phyloP scores from a whole-genome alignment of 768 basidiomycete species.

The Pisolithus tinctorius region DNA sequence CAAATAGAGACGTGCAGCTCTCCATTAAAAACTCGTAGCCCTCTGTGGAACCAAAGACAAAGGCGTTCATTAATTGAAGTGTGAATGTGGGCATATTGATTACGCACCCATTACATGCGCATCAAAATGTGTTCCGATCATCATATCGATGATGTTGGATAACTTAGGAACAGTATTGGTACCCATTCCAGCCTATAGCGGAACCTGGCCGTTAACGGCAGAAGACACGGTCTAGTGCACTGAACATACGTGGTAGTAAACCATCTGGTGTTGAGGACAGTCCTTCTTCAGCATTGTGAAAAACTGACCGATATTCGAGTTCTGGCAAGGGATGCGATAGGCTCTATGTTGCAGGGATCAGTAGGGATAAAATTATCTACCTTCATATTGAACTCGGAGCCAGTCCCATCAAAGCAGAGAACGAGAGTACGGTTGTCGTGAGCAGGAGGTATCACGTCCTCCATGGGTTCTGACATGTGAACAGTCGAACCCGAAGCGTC shows the following conservation, averaged over 20 bases:
- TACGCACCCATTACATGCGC: constrained; percentile 63
- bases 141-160: constrained; percentile 50
- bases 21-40: constrained; percentile 79
- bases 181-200: constrained; percentile 57
- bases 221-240: not conserved
- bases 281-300: constrained; percentile 69
- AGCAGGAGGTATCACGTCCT: constrained; percentile 37
- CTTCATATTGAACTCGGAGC: constrained; percentile 62
- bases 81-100: not conserved
- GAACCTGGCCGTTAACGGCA: not conserved
- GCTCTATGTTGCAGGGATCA: not conserved
- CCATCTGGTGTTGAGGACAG: constrained; percentile 50
- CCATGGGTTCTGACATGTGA: not conserved
- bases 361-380: constrained; percentile 30
- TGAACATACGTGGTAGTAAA: constrained; percentile 60
- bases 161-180: constrained; percentile 60
- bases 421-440: constrained; percentile 49
- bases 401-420: constrained; percentile 60
- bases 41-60: constrained; percentile 27
- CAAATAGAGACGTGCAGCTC: constrained; percentile 41
- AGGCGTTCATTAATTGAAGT: not conserved
- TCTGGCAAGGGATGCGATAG: constrained; percentile 31
- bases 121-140: constrained; percentile 56
- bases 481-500: not conserved
- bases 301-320: constrained; percentile 66